These are phyloP conservation scores for Tephrocybe rancida DNA, from an alignment of 768 basidiomycete species.

Conservation along the genomic window DNA sequence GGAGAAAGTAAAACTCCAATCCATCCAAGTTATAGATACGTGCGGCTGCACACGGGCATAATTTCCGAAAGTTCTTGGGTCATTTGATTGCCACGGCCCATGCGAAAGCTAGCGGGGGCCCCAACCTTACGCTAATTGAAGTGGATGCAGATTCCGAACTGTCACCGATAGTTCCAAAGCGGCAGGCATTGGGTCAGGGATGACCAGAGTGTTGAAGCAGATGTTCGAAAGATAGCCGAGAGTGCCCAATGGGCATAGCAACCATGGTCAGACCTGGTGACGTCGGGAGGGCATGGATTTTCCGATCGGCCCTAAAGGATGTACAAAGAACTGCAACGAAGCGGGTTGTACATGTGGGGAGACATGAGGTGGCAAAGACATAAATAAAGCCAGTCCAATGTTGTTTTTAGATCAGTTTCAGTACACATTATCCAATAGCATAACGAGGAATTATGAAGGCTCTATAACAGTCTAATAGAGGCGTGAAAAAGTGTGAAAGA, in stretches of 20 bases:
- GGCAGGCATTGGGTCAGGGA: neutral
- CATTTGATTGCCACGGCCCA: slow-evolving; percentile 35
- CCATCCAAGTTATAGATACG: slow-evolving; percentile 27
- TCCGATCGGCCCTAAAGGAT: neutral
- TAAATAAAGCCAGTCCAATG: slow-evolving; percentile 10
- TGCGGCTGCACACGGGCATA: slow-evolving; percentile 34
- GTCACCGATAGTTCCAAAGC: slow-evolving; percentile 2
- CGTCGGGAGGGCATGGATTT: slow-evolving; percentile 1
- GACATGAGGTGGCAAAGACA: neutral
- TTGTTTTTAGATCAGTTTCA: slow-evolving; percentile 2
- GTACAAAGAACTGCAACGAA: neutral
- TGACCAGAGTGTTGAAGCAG: neutral
- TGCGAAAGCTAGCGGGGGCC: slow-evolving; percentile 21
- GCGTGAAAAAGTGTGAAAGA: slow-evolving; percentile 11
- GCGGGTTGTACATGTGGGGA: slow-evolving; percentile 3
- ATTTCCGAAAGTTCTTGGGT: slow-evolving; percentile 24
- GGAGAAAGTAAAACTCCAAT: neutral
- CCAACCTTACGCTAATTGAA: slow-evolving; percentile 5
- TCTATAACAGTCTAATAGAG: slow-evolving; percentile 22
- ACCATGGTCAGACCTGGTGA: slow-evolving; percentile 17
- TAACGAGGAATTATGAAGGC: slow-evolving; percentile 27
- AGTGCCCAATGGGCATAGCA: slow-evolving; percentile 8
- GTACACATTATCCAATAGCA: slow-evolving; percentile 40
- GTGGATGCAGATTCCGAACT: slow-evolving; percentile 9
- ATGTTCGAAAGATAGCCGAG: slow-evolving; percentile 3